Base-by-base conservation (phyloP, 768 basidiomycete genomes). In the Boletus insuetus region DNA sequence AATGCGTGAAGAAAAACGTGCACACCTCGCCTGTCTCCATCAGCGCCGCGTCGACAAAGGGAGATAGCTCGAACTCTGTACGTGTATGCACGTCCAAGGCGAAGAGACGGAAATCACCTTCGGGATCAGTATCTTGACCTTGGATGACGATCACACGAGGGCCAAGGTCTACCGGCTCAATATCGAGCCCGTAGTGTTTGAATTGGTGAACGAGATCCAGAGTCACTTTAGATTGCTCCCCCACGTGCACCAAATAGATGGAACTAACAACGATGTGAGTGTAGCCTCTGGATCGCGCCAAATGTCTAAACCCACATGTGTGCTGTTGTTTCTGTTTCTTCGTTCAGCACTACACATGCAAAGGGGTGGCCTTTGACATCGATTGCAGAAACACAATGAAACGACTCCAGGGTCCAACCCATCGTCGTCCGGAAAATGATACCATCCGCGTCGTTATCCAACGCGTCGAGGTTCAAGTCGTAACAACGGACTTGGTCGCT, bases 321-420 rank as follows among this genome's bases (percentile, higher is more conserved):
- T n/a, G n/a, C n/a, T n/a, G n/a, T n/a, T n/a, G n/a, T n/a, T n/a
- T n/a, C n/a, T n/a, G n/a, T n/a, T n/a, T n/a, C n/a, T n/a, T n/a
- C 64, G 31, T 26, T 45, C 35, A 60, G 4, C 4, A 62, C 54
- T 6, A 19, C 45, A n/a, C 64, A 64, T 14, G 56, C 52, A 38
- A 66, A 63, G 10, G 55, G 55, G 4, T 44, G 43, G 29, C 64
- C 64, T 6, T 59, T 43, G 38, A 46, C 19, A 8, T 65, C 58
- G 19, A 54, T 29, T 6, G 55, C 48, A 13, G 58, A 66, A 22
- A 49, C 32, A 17, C 55, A 56, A n/a, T 32, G 26, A 38, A 49
- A 60, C 7, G 46, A 60, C 26, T 0, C 29, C 20, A 62, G 16
- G 14, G 20, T 22, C 2, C 34, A 11, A n/a, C 40, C 12, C n/a